Conservation (phyloP, 1,284 basidiomycete genomes). For the Puccinia horiana region DNA sequence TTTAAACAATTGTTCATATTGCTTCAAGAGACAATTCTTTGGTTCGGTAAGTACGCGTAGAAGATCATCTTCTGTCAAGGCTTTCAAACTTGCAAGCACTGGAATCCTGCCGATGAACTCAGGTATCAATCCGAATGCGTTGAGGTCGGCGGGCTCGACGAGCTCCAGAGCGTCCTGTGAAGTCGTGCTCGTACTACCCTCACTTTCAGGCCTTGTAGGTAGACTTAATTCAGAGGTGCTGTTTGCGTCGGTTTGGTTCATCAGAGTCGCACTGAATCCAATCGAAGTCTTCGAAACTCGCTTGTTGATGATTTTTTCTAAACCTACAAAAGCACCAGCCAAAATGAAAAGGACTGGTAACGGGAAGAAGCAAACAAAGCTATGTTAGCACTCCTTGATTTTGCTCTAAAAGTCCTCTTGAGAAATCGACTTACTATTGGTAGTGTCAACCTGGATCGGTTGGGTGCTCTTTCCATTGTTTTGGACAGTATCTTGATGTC, state of each 20-base stretch:
- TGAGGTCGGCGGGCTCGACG: constrained; percentile 66
- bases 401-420: not conserved
- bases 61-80: constrained; percentile 72
- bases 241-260: constrained; percentile 71
- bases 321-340: constrained; percentile 89
- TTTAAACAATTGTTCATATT: constrained; percentile 76
- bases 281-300: constrained; percentile 71
- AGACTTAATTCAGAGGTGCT: constrained; percentile 66
- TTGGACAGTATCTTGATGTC: constrained; percentile 55
- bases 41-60: constrained; percentile 89
- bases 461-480: constrained; percentile 6
- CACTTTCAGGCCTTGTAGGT: constrained; percentile 59
- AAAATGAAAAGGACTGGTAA: constrained; percentile 73
- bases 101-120: constrained; percentile 91
- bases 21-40: constrained; percentile 81
- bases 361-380: not conserved
- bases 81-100: constrained; percentile 76
- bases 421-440: constrained; percentile 63
- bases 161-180: constrained; percentile 19
- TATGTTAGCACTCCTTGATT: not conserved
- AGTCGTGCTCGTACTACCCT: not conserved
- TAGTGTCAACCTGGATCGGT: constrained; percentile 71
- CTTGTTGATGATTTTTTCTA: constrained; percentile 77
- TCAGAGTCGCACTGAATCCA: constrained; percentile 42
- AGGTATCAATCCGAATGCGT: constrained; percentile 88